Percentiles rank a stretch among this genome's conserved stretches.
Evolutionary conservation across 163 green algal genomes (phyloP).

Genomic region (Scenedesmus sp.): DNA sequence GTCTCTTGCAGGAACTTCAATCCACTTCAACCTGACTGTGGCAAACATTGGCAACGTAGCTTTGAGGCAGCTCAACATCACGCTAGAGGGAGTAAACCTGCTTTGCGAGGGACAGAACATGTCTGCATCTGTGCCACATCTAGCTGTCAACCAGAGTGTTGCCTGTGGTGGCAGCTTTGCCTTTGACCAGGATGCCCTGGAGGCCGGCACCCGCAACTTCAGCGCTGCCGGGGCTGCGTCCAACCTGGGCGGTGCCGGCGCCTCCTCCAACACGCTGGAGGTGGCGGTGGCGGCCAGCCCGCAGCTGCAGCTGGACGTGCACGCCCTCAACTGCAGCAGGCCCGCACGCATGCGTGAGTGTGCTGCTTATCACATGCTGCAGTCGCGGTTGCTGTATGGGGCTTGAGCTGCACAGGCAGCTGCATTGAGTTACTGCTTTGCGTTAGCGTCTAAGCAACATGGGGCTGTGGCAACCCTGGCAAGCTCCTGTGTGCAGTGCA

Average conservation of each 20-base stretch:
- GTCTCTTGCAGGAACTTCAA: not conserved
- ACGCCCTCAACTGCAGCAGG: slow-evolving; percentile 1
- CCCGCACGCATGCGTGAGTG: slow-evolving; percentile 3
- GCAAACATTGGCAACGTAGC: slow-evolving; percentile 1
- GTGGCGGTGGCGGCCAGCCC: slow-evolving; percentile 2
- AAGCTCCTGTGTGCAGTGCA: too few species aligned
- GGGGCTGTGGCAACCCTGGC: too few species aligned
- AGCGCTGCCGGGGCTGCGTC: not conserved
- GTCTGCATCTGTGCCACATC: not conserved
- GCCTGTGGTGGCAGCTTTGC: not conserved
- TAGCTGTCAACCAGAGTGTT: not conserved
- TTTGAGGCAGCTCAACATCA: not conserved
- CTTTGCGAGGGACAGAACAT: not conserved
- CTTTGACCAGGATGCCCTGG: slow-evolving; percentile 3
- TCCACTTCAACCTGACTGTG: not conserved
- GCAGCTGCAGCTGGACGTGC: slow-evolving; percentile 10
- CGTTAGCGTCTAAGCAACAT: too few species aligned
- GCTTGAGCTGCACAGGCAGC: not conserved
- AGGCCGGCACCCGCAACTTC: not conserved
- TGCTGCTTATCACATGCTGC: not conserved
- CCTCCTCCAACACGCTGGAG: not conserved
- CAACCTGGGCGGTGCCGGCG: slow-evolving; percentile 10
- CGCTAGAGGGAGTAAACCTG: not conserved
- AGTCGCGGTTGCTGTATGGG: not conserved
- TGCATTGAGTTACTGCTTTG: too few species aligned